A percentile compares a stretch with the other conserved stretches of the same genome.
Conservation (phyloP, 352 stramenopile genomes). For the Phytophthora multivora region DNA sequence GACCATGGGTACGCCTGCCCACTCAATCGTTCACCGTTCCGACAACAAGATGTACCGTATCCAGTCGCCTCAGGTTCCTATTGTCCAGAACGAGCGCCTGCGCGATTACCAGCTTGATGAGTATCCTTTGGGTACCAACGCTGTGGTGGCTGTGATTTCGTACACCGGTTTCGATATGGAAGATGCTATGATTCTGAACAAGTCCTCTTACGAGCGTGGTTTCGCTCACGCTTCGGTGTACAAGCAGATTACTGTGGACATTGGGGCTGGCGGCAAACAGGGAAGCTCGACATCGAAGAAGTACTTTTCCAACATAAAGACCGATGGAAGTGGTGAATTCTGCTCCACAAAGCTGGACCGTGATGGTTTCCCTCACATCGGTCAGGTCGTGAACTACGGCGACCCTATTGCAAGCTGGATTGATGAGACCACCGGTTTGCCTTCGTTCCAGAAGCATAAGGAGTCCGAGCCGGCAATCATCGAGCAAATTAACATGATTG, state of each 20-base stretch:
- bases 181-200: slow-evolving; percentile 99
- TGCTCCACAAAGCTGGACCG: slow-evolving; percentile 90
- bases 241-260: slow-evolving; percentile 97
- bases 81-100: slow-evolving; percentile 97
- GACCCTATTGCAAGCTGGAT: slow-evolving; percentile 97
- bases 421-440: slow-evolving; percentile 93
- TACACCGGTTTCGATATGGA: slow-evolving; percentile 99
- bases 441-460: slow-evolving; percentile 96
- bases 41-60: slow-evolving; percentile 99
- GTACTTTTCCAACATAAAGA: slow-evolving; percentile 93
- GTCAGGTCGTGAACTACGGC: slow-evolving; percentile 93
- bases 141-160: slow-evolving; percentile 99
- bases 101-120: slow-evolving; percentile 98
- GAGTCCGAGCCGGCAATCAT: slow-evolving; percentile 97
- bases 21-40: slow-evolving; percentile 95
- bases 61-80: slow-evolving; percentile 97
- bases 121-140: slow-evolving; percentile 99
- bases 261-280: slow-evolving; percentile 66
- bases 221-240: slow-evolving; percentile 99
- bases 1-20: slow-evolving; percentile 99
- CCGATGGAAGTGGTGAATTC: slow-evolving; percentile 64
- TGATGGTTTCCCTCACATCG: slow-evolving; percentile 97
- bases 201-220: slow-evolving; percentile 97
- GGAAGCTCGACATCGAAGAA: slow-evolving; percentile 80
- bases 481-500: slow-evolving; percentile 94